Evolutionary conservation across 306 rosid genomes (phyloP).

Genomic region (Vigna unguiculata): DNA sequence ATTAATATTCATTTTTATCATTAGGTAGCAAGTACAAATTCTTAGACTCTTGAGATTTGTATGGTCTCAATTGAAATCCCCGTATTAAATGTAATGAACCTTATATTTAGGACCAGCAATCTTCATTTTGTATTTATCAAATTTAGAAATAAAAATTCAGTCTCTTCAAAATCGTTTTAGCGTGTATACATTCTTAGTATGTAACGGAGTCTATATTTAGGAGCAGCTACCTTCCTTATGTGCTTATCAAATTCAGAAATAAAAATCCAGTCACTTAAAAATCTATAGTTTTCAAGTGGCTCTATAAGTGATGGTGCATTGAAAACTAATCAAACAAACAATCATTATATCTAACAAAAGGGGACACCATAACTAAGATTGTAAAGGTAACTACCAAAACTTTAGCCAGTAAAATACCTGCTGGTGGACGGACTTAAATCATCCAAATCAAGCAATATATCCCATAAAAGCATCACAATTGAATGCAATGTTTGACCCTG

Average conservation of each 20-base stretch:
- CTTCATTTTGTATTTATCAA: not conserved
- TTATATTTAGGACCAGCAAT: not conserved
- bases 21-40: not conserved
- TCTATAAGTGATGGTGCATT: slow-evolving; percentile 1
- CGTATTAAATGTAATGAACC: not conserved
- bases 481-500: slow-evolving; percentile 80
- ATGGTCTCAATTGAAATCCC: not conserved
- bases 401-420: slow-evolving; percentile 62
- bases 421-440: slow-evolving; percentile 99
- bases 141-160: not conserved
- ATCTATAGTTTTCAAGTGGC: not conserved
- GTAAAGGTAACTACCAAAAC: slow-evolving; percentile 16
- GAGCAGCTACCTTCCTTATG: not conserved
- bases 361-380: not conserved
- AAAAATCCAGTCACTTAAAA: not conserved
- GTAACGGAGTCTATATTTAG: not conserved
- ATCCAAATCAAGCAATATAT: slow-evolving; percentile 95
- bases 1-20: not conserved
- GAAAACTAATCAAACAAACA: slow-evolving; percentile 22
- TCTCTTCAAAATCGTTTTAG: not conserved
- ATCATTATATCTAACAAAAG: not conserved
- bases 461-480: slow-evolving; percentile 95
- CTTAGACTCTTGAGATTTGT: not conserved
- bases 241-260: not conserved
- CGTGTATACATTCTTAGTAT: too few species aligned